Conservation (phyloP, 2,329 filamentous ascomycete genomes). For the Alternaria brassicae region DNA sequence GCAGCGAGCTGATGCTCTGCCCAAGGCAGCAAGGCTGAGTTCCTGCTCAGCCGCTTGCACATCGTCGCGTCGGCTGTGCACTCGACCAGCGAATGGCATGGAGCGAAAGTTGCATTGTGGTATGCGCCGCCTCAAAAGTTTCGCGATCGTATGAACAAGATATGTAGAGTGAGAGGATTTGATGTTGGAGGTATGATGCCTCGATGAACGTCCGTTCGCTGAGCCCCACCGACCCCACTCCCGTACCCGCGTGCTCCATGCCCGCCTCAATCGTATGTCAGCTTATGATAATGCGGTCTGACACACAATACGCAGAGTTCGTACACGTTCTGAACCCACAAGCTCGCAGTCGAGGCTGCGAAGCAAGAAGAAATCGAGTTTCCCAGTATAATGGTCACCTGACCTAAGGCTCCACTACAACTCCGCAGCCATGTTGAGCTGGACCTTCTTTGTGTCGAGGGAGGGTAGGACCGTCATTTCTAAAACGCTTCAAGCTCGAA, state of each 20-base stretch:
- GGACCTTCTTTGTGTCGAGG: neutral
- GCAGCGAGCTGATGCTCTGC: constrained; percentile 12
- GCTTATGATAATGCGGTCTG: neutral
- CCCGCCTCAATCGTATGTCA: neutral
- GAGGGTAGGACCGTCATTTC: neutral
- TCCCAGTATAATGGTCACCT: neutral
- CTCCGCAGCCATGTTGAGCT: neutral
- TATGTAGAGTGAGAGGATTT: neutral
- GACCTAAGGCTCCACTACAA: neutral
- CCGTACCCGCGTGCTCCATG: no score
- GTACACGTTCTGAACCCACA: neutral
- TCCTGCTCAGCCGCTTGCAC: neutral
- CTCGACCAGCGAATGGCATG: neutral
- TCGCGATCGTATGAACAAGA: neutral
- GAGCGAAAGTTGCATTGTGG: neutral
- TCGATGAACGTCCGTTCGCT: constrained; percentile 4
- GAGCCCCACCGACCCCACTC: constrained; percentile 6
- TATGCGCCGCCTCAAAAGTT: neutral
- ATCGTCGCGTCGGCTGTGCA: neutral
- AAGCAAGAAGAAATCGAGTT: neutral
- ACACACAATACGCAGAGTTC: neutral
- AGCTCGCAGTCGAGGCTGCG: neutral
- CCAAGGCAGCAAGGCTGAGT: constrained; percentile 13
- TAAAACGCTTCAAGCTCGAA: neutral
- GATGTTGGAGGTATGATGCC: neutral